Conservation (phyloP, 257 asterid genomes). For the Nicotiana knightiana region DNA sequence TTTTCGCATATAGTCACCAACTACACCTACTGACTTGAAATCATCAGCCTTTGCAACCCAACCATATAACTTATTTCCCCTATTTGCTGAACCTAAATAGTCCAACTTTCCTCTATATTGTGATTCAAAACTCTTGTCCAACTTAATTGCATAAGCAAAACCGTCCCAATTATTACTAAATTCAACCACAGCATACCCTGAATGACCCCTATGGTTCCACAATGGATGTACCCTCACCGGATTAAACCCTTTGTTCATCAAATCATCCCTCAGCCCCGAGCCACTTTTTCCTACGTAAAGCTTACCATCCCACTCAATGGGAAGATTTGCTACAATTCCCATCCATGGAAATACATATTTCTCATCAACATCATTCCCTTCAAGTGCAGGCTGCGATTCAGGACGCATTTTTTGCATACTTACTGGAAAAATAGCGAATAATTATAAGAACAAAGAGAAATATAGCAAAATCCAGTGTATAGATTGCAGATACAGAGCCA, state of each 20-base stretch:
- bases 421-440: too few relatives aligned
- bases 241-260: conserved; percentile 29
- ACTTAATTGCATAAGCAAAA: conserved; percentile 36
- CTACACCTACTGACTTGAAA: conserved; percentile 24
- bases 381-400: too few relatives aligned
- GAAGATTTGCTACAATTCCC: conserved; percentile 47
- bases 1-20: conserved; percentile 52
- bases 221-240: conserved; percentile 39
- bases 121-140: conserved; percentile 42
- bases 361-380: conserved; percentile 29
- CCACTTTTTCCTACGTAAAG: conserved; percentile 39
- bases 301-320: conserved; percentile 21
- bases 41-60: conserved; percentile 72
- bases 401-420: too few relatives aligned
- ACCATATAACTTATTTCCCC: conserved; percentile 8
- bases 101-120: conserved; percentile 35
- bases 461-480: too few relatives aligned
- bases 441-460: too few relatives aligned
- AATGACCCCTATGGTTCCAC: conserved; percentile 37
- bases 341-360: conserved; percentile 52
- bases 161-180: conserved; percentile 36
- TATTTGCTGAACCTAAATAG: conserved; percentile 7
- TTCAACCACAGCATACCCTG: conserved; percentile 47
- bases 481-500: background rate
- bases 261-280: conserved; percentile 28